Percentiles rank a stretch among this genome's conserved stretches.
Evolutionary conservation across 2,329 filamentous ascomycete species (phyloP).

Genomic region (Cladosporium colombiae): DNA sequence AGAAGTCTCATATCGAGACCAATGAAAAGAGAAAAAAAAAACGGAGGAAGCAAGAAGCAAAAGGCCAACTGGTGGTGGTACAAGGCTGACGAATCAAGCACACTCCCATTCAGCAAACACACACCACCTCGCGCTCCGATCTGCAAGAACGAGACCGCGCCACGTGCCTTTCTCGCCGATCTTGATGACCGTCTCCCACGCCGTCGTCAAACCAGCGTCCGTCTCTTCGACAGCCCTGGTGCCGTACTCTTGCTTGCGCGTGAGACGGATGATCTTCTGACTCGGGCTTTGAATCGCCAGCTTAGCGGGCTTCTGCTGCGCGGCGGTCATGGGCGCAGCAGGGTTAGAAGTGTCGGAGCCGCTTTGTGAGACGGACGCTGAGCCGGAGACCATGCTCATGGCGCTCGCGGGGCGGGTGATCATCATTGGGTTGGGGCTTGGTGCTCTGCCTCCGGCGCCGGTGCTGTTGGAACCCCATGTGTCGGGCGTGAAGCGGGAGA

Average conservation of each 20-base stretch:
- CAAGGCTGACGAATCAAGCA: conserved; percentile 38
- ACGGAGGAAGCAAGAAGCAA: neutral
- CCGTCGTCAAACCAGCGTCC: conserved; percentile 67
- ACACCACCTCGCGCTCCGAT: conserved; percentile 82
- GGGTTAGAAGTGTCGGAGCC: conserved; percentile 58
- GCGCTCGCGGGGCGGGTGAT: conserved; percentile 58
- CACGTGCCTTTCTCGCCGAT: conserved; percentile 79
- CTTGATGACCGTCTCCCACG: conserved; percentile 90
- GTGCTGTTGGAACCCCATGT: conserved; percentile 37
- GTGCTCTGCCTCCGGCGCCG: conserved; percentile 39
- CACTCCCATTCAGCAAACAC: conserved; percentile 89
- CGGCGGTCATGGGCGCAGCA: conserved; percentile 51
- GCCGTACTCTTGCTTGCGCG: conserved; percentile 68
- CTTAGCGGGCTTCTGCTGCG: conserved; percentile 81
- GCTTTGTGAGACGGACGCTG: conserved; percentile 53
- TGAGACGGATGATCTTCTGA: conserved; percentile 88
- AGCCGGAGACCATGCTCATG: conserved; percentile 61
- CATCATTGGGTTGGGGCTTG: conserved; percentile 49
- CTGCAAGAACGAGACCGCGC: conserved; percentile 78
- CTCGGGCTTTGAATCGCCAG: conserved; percentile 90
- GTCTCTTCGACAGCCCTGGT: conserved; percentile 50
- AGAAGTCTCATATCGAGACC: neutral
- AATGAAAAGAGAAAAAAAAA: neutral
- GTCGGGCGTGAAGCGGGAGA: conserved; percentile 43
- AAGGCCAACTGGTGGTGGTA: neutral